Conservation (phyloP, 805 yeast species). For the Candida koratica region DNA sequence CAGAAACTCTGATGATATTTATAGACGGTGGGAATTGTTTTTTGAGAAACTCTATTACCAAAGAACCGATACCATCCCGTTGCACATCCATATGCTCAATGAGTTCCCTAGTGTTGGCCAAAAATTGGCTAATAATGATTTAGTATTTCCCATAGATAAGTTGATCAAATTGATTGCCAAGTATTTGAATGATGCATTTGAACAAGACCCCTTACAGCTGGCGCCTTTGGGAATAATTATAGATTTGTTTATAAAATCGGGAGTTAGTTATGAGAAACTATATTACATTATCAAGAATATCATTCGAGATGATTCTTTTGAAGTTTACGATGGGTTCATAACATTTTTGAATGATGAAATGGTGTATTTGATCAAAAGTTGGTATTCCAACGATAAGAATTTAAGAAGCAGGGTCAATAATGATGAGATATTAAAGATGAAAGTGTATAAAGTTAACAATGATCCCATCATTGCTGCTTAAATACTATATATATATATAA, state of each 20-base stretch:
- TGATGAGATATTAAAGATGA: slow-evolving; percentile 43
- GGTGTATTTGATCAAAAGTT: slow-evolving; percentile 57
- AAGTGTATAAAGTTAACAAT: slow-evolving; percentile 44
- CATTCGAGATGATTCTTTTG: slow-evolving; percentile 56
- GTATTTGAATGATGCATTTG: slow-evolving; percentile 41
- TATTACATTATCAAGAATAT: slow-evolving; percentile 62
- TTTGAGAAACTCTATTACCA: slow-evolving; percentile 47
- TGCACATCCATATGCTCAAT: slow-evolving; percentile 35
- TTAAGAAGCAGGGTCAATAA: slow-evolving; percentile 53
- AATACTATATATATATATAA: neutral
- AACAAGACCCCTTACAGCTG: slow-evolving; percentile 31
- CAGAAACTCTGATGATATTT: slow-evolving; percentile 77
- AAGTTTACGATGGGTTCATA: slow-evolving; percentile 46
- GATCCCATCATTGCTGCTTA: slow-evolving; percentile 48
- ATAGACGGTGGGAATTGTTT: slow-evolving; percentile 73
- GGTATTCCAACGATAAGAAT: slow-evolving; percentile 65
- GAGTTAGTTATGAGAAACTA: slow-evolving; percentile 59
- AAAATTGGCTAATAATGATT: slow-evolving; percentile 62
- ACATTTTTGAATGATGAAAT: slow-evolving; percentile 48
- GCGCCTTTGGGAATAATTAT: slow-evolving; percentile 54
- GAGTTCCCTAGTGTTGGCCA: slow-evolving; percentile 53
- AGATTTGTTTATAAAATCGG: slow-evolving; percentile 60
- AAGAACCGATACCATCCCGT: slow-evolving; percentile 29
- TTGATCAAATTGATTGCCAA: slow-evolving; percentile 63
- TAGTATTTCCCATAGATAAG: slow-evolving; percentile 74